phyloP scores from a whole-genome alignment of 768 basidiomycete genomes.

The Collybia mongolica region DNA sequence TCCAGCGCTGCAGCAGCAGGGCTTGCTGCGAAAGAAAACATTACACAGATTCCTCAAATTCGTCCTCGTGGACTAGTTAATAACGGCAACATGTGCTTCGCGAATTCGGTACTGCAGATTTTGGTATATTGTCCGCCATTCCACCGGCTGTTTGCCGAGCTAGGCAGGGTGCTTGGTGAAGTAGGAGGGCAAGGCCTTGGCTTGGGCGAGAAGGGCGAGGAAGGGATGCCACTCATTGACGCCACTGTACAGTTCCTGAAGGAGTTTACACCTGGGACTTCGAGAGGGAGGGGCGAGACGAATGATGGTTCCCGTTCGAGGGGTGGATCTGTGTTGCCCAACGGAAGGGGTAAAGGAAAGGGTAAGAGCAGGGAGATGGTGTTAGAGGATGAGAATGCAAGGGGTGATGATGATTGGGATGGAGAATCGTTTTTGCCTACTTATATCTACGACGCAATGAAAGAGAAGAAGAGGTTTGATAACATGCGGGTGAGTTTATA shows the following conservation, averaged over 20 bases:
- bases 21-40: no score
- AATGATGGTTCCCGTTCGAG: slow-evolving; percentile 7
- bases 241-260: slow-evolving; percentile 73
- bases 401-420: slow-evolving; percentile 47
- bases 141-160: slow-evolving; percentile 69
- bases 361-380: slow-evolving; percentile 37
- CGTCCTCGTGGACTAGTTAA: slow-evolving; percentile 86
- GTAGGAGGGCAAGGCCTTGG: slow-evolving; percentile 24
- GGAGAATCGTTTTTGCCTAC: slow-evolving; percentile 80
- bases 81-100: slow-evolving; percentile 97
- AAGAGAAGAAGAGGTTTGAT: slow-evolving; percentile 91
- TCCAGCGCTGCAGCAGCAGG: not conserved
- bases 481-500: slow-evolving; percentile 73
- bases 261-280: slow-evolving; percentile 54
- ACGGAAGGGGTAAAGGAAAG: slow-evolving; percentile 22
- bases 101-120: slow-evolving; percentile 90
- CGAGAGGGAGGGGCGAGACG: slow-evolving; percentile 16
- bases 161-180: slow-evolving; percentile 50
- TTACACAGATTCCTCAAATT: slow-evolving; percentile 24
- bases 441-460: slow-evolving; percentile 89
- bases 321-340: slow-evolving; percentile 14
- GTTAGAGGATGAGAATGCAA: slow-evolving; percentile 21
- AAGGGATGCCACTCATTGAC: slow-evolving; percentile 56
- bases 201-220: slow-evolving; percentile 23
- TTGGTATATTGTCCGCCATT: slow-evolving; percentile 91